Percentiles rank a stretch among this genome's conserved stretches.
Conservation (phyloP, 352 stramenopile species). For the Phytophthora colocasiae region DNA sequence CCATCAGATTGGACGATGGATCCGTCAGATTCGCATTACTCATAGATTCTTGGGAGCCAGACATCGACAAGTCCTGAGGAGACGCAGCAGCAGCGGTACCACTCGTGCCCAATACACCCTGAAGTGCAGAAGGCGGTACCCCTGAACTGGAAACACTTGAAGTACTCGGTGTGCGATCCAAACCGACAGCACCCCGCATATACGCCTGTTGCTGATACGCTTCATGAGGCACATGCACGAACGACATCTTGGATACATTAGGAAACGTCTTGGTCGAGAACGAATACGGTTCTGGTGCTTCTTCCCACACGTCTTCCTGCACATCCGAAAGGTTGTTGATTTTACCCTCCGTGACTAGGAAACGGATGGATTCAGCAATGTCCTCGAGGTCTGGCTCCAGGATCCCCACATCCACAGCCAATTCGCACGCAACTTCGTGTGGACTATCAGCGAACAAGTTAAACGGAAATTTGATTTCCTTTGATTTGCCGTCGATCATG, state of each 20-base stretch:
- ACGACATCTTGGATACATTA: slow-evolving; percentile 84
- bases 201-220: slow-evolving; percentile 38
- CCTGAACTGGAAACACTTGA: slow-evolving; percentile 23
- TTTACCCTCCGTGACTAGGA: slow-evolving; percentile 85
- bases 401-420: slow-evolving; percentile 95
- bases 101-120: slow-evolving; percentile 29
- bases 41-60: slow-evolving; percentile 28
- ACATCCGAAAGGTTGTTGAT: slow-evolving; percentile 86
- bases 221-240: slow-evolving; percentile 46
- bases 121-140: slow-evolving; percentile 25
- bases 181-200: slow-evolving; percentile 26
- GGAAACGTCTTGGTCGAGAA: slow-evolving; percentile 82
- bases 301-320: slow-evolving; percentile 86
- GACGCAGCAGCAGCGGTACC: slow-evolving; percentile 7
- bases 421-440: slow-evolving; percentile 95
- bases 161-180: slow-evolving; percentile 30
- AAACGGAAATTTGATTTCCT: slow-evolving; percentile 97
- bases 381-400: slow-evolving; percentile 92
- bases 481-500: slow-evolving; percentile 92
- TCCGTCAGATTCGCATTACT: slow-evolving; percentile 34
- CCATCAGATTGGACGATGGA: slow-evolving; percentile 42
- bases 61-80: slow-evolving; percentile 13
- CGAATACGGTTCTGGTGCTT: slow-evolving; percentile 84
- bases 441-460: slow-evolving; percentile 95
- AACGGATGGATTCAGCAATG: slow-evolving; percentile 94